Conservation (phyloP, 371 early-diverging fungal species). For the Mucor mucedo region DNA sequence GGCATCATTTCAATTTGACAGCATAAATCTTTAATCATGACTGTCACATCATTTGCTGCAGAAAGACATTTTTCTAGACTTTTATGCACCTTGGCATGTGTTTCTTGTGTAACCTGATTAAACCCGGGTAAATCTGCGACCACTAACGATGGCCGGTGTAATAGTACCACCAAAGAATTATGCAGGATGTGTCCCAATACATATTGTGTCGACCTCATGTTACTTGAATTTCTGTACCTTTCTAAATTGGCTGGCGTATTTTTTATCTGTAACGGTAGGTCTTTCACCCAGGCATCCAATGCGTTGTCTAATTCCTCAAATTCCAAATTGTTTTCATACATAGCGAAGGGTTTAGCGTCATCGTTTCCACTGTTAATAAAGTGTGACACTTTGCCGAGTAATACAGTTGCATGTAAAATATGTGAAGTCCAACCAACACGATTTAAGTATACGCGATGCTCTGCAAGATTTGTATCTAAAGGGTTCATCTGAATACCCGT, state of each 20-base stretch:
- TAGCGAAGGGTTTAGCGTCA: slow-evolving; percentile 19
- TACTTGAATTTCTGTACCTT: slow-evolving; percentile 2
- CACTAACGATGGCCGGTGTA: slow-evolving; percentile 49
- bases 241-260: slow-evolving; percentile 44
- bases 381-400: slow-evolving; percentile 47
- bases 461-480: neutral
- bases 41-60: slow-evolving; percentile 54
- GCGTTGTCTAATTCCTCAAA: slow-evolving; percentile 45
- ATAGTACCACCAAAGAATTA: slow-evolving; percentile 48
- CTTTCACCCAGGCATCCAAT: slow-evolving; percentile 47
- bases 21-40: slow-evolving; percentile 44
- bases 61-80: slow-evolving; percentile 47
- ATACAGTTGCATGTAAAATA: slow-evolving; percentile 13
- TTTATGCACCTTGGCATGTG: slow-evolving; percentile 41
- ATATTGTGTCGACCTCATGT: slow-evolving; percentile 28
- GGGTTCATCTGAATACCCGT: slow-evolving; percentile 9
- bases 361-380: slow-evolving; percentile 54
- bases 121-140: slow-evolving; percentile 30
- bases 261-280: slow-evolving; percentile 39
- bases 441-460: neutral
- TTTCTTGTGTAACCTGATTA: slow-evolving; percentile 35
- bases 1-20: slow-evolving; percentile 36
- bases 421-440: slow-evolving; percentile 14
- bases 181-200: slow-evolving; percentile 44
- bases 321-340: slow-evolving; percentile 36